Evolutionary conservation across 139 green algal species (phyloP).

Genomic region (Desmodesmus armatus): DNA sequence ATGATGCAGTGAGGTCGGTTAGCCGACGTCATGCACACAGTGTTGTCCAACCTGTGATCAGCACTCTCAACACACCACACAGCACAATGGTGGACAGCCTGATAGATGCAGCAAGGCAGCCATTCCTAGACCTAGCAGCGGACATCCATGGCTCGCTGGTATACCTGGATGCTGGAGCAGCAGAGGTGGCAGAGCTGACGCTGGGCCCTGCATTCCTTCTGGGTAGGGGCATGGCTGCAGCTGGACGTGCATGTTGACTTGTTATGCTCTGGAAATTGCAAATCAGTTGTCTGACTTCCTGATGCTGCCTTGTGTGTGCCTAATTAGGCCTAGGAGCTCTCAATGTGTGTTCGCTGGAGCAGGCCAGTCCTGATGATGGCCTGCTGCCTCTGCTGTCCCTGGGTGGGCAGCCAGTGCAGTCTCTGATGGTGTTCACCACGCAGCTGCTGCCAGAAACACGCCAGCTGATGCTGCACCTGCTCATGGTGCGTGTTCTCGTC

Average conservation of each 20-base stretch:
- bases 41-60: too few relatives aligned
- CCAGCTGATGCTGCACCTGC: slow-evolving; percentile 41
- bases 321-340: slow-evolving; percentile 57
- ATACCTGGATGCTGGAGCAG: slow-evolving; percentile 61
- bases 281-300: too few relatives aligned
- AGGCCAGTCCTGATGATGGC: slow-evolving; percentile 49
- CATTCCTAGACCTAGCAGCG: slow-evolving; percentile 46
- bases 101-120: slow-evolving; percentile 19
- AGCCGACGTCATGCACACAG: too few relatives aligned
- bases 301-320: not conserved
- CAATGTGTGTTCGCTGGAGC: slow-evolving; percentile 60
- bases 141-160: slow-evolving; percentile 50
- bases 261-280: too few relatives aligned
- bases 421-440: slow-evolving; percentile 53
- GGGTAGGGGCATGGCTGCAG: too few relatives aligned
- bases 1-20: too few relatives aligned
- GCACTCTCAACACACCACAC: too few relatives aligned
- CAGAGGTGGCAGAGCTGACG: slow-evolving; percentile 52
- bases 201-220: slow-evolving; percentile 57
- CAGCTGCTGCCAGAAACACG: slow-evolving; percentile 60
- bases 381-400: slow-evolving; percentile 41
- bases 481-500: slow-evolving; percentile 42
- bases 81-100: slow-evolving; percentile 41
- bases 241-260: too few relatives aligned
- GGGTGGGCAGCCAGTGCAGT: not conserved